phyloP scores from a whole-genome alignment of 2,329 filamentous ascomycete species.

The Pezizomycotina sp. region DNA sequence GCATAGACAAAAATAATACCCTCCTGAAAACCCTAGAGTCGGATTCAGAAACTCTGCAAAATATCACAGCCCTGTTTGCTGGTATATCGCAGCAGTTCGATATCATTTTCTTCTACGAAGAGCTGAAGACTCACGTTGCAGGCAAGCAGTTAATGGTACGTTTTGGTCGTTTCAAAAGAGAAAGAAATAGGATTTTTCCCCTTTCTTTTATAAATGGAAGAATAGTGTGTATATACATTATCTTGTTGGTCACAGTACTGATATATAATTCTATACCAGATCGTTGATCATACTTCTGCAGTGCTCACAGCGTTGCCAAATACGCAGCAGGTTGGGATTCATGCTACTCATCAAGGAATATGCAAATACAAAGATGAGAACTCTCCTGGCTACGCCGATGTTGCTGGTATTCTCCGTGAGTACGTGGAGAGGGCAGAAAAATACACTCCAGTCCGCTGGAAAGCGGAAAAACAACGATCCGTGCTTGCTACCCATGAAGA shows the following conservation, averaged over 20 bases:
- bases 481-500: slow-evolving; percentile 16
- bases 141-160: too few species aligned
- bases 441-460: slow-evolving; percentile 27
- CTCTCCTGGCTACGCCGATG: slow-evolving; percentile 47
- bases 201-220: background rate
- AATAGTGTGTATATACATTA: background rate
- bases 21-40: slow-evolving; percentile 54
- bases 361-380: slow-evolving; percentile 51
- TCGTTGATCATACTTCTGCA: slow-evolving; percentile 56
- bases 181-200: slow-evolving; percentile 6
- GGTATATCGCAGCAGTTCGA: slow-evolving; percentile 54
- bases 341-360: slow-evolving; percentile 54
- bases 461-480: slow-evolving; percentile 18
- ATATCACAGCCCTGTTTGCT: slow-evolving; percentile 56
- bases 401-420: slow-evolving; percentile 33
- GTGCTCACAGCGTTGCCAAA: slow-evolving; percentile 35
- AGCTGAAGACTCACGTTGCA: slow-evolving; percentile 57
- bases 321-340: slow-evolving; percentile 39
- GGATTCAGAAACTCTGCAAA: slow-evolving; percentile 56
- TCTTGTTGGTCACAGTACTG: background rate
- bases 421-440: slow-evolving; percentile 21
- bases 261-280: slow-evolving; percentile 30
- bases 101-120: slow-evolving; percentile 56
- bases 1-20: slow-evolving; percentile 51
- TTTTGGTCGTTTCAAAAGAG: slow-evolving; percentile 21